Base-by-base conservation (phyloP, 306 rosid genomes). In the Cicer arietinum region DNA sequence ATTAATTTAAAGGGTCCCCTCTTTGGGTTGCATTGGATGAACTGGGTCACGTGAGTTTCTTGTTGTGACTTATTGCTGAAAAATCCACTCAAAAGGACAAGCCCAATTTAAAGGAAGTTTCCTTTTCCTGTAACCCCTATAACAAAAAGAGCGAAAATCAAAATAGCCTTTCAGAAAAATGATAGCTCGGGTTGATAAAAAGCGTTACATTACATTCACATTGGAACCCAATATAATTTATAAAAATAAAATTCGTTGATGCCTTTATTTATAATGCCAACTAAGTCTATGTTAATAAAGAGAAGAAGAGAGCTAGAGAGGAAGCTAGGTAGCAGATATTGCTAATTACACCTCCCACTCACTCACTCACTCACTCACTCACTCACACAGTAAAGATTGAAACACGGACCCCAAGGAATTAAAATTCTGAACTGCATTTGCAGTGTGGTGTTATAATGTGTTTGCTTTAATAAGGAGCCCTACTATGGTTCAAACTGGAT, bases 31-130 rank as follows among this genome's bases (percentile, higher is more conserved):
- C 57, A 66, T 76, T 30, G 35, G 45, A 42, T 42, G 56, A 61
- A 63, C 45, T 59, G 76, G 77, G 76, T 81, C 90, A 77, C 87
- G 86, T 82, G 90, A 85, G 85, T 84, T 86, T 81, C 79, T 74
- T 67, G 40, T 70, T 76, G 30, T 67, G 47, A 60, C 62, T 82
- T 63, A 35, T 73, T 56, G 57, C 67, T 47, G n/a, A 76, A 67
- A 62, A 70, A 56, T 71, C 78, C 59, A 77, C 77, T 58, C 54
- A 18, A 71, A 66, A 82, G 60, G 57, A 69, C 65, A 81, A 77
- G 7, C 14, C 43, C 45, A 10, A 48, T 73, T 79, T 25, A 7
- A 53, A 73, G 76, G 22, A 71, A 72, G 58, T 76, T 76, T 43
- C 79, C 47, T 45, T 79, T 77, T 79, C 8, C 41, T 54, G 67